These are phyloP conservation scores for Monosiga brevicollis DNA, from an alignment of 78 protist genomes.

Conservation along the genomic window DNA sequence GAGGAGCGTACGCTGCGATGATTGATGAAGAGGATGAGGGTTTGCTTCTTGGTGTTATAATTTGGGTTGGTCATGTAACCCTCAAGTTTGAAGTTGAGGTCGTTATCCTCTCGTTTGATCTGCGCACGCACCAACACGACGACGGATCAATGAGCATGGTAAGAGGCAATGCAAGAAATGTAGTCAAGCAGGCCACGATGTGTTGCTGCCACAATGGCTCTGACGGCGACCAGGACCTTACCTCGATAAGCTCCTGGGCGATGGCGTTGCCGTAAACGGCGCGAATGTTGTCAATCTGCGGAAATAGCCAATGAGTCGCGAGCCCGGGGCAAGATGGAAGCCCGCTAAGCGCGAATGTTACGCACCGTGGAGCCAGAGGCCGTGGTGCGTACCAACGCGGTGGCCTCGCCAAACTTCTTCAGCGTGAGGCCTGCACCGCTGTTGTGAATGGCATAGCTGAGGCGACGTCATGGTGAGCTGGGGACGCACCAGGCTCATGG, in stretches of 20 bases:
- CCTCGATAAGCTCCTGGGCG: slow-evolving; percentile 47
- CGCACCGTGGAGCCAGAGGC: too few species aligned
- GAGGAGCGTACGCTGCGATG: not conserved
- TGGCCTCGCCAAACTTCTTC: too few species aligned
- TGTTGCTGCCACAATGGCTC: not conserved
- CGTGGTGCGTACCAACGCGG: too few species aligned
- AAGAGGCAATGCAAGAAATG: not conserved
- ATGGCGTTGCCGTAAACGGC: slow-evolving; percentile 44
- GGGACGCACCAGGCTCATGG: not conserved
- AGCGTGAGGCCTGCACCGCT: not conserved
- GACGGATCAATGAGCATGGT: not conserved
- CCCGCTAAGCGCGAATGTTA: too few species aligned
- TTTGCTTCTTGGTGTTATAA: slow-evolving; percentile 37
- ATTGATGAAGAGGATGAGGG: slow-evolving; percentile 79
- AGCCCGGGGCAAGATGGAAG: too few species aligned
- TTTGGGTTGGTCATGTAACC: slow-evolving; percentile 66
- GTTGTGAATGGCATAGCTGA: not conserved
- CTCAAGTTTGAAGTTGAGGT: slow-evolving; percentile 10
- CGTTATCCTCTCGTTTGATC: not conserved
- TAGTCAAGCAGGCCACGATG: not conserved
- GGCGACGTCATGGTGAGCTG: not conserved
- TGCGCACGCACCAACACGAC: not conserved
- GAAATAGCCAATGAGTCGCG: too few species aligned
- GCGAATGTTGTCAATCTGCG: slow-evolving; percentile 19
- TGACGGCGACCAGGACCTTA: not conserved